Evolutionary conservation across 2,329 filamentous ascomycete species (phyloP).

Genomic region (Dichotomopilus funicola): DNA sequence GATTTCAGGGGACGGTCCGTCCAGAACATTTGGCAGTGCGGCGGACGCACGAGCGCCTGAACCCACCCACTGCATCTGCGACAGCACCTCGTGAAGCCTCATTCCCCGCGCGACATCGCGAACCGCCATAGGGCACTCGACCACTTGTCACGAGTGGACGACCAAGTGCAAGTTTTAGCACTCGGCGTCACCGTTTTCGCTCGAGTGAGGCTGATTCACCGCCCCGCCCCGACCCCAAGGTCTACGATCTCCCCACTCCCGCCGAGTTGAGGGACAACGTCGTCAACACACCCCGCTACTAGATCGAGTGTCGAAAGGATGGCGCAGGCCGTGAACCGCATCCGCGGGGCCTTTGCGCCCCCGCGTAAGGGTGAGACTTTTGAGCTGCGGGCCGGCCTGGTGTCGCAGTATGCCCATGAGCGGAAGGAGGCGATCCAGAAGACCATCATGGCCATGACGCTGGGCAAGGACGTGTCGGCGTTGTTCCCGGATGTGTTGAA

Average conservation of each 20-base stretch:
- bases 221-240: constrained; percentile 1
- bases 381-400: constrained; percentile 88
- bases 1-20: constrained; percentile 1
- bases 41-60: background rate
- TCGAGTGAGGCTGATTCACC: constrained; percentile 10
- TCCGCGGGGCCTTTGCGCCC: constrained; percentile 85
- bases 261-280: background rate
- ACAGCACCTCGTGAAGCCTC: constrained; percentile 3
- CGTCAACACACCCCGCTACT: background rate
- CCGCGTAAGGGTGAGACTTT: constrained; percentile 97
- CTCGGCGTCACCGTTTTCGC: background rate
- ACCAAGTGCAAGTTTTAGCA: background rate
- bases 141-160: background rate
- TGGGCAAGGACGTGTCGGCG: constrained; percentile 96
- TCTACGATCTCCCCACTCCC: background rate
- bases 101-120: constrained; percentile 2
- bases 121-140: background rate
- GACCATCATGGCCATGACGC: constrained; percentile 99
- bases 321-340: constrained; percentile 78
- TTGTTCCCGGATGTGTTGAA: constrained; percentile 97
- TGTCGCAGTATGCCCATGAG: constrained; percentile 98
- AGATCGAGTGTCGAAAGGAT: constrained; percentile 14
- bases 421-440: constrained; percentile 98
- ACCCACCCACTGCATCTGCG: constrained; percentile 4
- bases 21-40: constrained; percentile 4